Conservation (phyloP, 2,329 filamentous ascomycete genomes). For the Ascochyta koolunga region DNA sequence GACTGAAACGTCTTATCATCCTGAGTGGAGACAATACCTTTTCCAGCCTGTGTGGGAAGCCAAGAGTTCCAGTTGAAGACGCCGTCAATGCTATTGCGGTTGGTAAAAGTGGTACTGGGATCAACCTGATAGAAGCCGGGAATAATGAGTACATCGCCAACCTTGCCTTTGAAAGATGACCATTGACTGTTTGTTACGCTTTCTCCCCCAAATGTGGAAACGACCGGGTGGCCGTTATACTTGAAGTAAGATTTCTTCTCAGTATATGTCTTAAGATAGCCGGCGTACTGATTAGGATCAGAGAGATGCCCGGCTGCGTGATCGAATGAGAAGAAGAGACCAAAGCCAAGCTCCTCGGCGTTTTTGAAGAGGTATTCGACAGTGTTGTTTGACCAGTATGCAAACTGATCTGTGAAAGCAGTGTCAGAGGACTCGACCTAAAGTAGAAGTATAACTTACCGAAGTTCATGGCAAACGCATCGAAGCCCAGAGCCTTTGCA, state of each 20-base stretch:
- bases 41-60: constrained; percentile 28
- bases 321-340: constrained; percentile 49
- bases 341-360: constrained; percentile 37
- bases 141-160: constrained; percentile 38
- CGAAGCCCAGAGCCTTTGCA: constrained; percentile 38
- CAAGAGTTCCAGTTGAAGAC: constrained; percentile 50
- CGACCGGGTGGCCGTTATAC: constrained; percentile 36
- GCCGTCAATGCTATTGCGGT: constrained; percentile 40
- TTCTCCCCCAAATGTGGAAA: constrained; percentile 43
- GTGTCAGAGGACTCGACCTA: background rate
- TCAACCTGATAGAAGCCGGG: constrained; percentile 38
- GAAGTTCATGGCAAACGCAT: constrained; percentile 46
- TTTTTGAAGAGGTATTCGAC: constrained; percentile 40
- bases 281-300: constrained; percentile 33
- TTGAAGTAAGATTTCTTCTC: constrained; percentile 35
- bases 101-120: constrained; percentile 30
- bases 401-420: constrained; percentile 12
- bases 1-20: constrained; percentile 40
- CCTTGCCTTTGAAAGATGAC: constrained; percentile 31
- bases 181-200: constrained; percentile 24
- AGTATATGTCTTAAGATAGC: constrained; percentile 32
- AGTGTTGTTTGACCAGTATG: constrained; percentile 34
- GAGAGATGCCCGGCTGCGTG: constrained; percentile 30
- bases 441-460: constrained; percentile 16
- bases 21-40: constrained; percentile 32